Conservation (phyloP, 306 rosid species). For the Dalbergia cochinchinensis region DNA sequence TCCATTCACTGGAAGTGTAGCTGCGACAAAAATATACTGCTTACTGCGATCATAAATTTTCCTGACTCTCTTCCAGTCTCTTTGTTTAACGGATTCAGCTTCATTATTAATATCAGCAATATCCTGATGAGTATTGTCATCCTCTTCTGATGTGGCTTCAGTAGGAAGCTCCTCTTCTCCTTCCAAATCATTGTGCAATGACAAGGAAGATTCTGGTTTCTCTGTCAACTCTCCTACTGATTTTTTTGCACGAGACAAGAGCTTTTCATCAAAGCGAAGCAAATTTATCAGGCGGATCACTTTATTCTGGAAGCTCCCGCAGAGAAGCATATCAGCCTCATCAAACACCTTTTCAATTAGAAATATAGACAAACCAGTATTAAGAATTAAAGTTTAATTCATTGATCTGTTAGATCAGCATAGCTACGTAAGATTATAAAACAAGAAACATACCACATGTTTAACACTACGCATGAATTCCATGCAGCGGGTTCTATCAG, state of each 20-base stretch:
- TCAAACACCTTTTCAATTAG: conserved; percentile 77
- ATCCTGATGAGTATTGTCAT: conserved; percentile 51
- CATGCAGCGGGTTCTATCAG: conserved; percentile 61
- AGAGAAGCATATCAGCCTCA: conserved; percentile 99
- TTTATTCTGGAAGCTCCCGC: conserved; percentile 93
- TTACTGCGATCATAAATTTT: conserved; percentile 81
- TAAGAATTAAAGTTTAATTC: not conserved
- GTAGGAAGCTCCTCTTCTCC: conserved; percentile 59
- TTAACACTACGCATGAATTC: conserved; percentile 78
- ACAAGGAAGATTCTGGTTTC: conserved; percentile 55
- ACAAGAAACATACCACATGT: conserved; percentile 74
- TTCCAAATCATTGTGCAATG: conserved; percentile 53
- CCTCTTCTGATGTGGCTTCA: conserved; percentile 64
- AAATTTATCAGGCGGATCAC: conserved; percentile 85
- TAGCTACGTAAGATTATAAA: conserved; percentile 1
- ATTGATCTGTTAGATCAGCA: not conserved
- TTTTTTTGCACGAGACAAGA: conserved; percentile 63
- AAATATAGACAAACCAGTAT: conserved; percentile 38
- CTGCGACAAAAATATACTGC: conserved; percentile 95
- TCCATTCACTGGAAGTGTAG: conserved; percentile 96
- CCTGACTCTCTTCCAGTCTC: conserved; percentile 86
- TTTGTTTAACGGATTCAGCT: conserved; percentile 52
- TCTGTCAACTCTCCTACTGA: conserved; percentile 52
- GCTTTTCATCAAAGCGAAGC: conserved; percentile 88
- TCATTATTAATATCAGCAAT: conserved; percentile 48